phyloP scores from a whole-genome alignment of 768 basidiomycete genomes.

The Russula olivacea region DNA sequence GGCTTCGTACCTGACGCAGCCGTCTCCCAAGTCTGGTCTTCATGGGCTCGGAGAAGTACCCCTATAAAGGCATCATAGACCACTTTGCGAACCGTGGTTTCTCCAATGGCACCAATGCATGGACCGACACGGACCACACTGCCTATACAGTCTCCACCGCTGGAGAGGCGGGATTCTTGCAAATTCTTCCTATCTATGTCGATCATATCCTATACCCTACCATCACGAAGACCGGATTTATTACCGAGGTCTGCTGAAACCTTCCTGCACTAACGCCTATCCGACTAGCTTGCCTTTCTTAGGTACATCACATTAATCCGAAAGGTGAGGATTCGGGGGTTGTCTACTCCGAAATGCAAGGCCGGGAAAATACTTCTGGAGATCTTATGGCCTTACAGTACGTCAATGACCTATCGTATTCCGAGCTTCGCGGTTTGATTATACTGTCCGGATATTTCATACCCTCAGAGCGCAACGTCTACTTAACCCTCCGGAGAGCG shows the following conservation, averaged over 20 bases:
- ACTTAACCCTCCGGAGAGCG: slow-evolving; percentile 77
- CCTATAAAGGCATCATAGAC: slow-evolving; percentile 94
- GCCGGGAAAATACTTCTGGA: slow-evolving; percentile 85
- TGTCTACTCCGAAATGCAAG: slow-evolving; percentile 97
- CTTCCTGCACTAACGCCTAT: neutral
- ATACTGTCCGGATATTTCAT: slow-evolving; percentile 6
- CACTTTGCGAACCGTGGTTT: slow-evolving; percentile 92
- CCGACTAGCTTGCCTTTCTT: slow-evolving; percentile 11
- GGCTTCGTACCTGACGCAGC: neutral
- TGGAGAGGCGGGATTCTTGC: slow-evolving; percentile 86
- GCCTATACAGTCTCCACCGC: slow-evolving; percentile 96
- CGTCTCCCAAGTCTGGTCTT: slow-evolving; percentile 63
- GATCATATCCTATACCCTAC: slow-evolving; percentile 98
- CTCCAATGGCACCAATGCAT: slow-evolving; percentile 89
- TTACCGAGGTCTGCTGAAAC: slow-evolving; percentile 42
- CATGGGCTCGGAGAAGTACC: slow-evolving; percentile 92
- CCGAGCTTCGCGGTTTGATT: neutral
- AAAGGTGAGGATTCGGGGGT: slow-evolving; percentile 92
- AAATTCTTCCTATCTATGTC: slow-evolving; percentile 81
- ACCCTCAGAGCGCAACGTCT: slow-evolving; percentile 61
- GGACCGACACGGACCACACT: slow-evolving; percentile 95
- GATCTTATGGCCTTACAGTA: slow-evolving; percentile 88
- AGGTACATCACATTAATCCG: slow-evolving; percentile 93
- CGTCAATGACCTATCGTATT: slow-evolving; percentile 26
- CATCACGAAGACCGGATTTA: slow-evolving; percentile 77